These are phyloP conservation scores for Solanum medicagineum DNA, from an alignment of 257 asterid genomes.

Conservation along the genomic window DNA sequence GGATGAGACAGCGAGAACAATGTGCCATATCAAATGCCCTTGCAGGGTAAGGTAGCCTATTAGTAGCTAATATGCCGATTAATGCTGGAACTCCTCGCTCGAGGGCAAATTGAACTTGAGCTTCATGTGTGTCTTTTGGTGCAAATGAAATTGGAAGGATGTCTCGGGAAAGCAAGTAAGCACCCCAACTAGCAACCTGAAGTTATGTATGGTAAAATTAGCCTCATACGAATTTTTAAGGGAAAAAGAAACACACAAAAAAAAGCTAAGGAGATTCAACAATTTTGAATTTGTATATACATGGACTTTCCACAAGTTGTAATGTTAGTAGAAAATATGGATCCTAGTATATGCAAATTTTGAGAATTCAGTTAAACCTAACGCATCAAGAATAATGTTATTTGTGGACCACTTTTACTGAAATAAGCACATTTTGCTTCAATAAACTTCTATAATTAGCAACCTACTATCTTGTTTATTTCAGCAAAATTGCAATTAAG, in stretches of 20 bases:
- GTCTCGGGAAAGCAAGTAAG: constrained; percentile 68
- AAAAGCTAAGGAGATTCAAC: not conserved
- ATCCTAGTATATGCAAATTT: not conserved
- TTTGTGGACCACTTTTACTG: not conserved
- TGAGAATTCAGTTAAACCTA: not conserved
- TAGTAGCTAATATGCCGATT: constrained; percentile 69
- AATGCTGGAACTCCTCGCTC: constrained; percentile 92
- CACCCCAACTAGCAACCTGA: constrained; percentile 99
- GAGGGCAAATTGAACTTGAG: constrained; percentile 87
- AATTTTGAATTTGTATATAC: not conserved
- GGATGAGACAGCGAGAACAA: constrained; percentile 93
- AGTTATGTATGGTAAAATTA: not conserved
- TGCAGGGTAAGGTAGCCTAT: constrained; percentile 77
- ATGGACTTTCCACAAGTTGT: not conserved
- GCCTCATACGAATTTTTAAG: not conserved
- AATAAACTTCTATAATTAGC: not conserved
- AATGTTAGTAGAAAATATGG: not conserved
- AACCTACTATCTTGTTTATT: not conserved
- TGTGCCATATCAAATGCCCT: constrained; percentile 94
- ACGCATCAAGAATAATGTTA: not conserved
- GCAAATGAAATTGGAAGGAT: constrained; percentile 79
- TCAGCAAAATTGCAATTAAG: not conserved
- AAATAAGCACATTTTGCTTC: not conserved
- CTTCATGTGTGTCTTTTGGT: constrained; percentile 86
- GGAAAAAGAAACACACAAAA: not conserved